These are phyloP conservation scores for Deuterostichococcus epilithicus DNA, from an alignment of 139 green algal genomes.

Conservation along the genomic window DNA sequence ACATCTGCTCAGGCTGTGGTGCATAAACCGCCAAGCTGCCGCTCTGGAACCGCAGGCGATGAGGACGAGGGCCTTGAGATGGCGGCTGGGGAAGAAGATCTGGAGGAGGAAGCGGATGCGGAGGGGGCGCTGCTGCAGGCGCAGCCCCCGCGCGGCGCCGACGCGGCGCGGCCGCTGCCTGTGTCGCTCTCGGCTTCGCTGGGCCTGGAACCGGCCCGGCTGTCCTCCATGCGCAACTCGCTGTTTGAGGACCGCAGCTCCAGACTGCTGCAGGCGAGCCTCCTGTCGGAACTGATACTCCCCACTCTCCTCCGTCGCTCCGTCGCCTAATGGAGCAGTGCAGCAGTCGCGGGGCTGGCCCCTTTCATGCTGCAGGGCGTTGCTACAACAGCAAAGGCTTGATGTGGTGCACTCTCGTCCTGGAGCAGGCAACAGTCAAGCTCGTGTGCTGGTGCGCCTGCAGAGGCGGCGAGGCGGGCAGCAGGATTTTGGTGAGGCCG, in stretches of 20 bases:
- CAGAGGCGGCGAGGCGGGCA: not conserved
- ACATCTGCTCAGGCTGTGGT: no score
- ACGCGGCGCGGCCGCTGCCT: slow-evolving; percentile 28
- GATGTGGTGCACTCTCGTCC: no score
- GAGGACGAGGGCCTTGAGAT: not conserved
- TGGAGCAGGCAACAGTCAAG: no score
- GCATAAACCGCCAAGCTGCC: no score
- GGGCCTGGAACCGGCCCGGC: slow-evolving; percentile 43
- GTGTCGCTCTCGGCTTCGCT: slow-evolving; percentile 55
- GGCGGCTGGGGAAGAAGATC: not conserved
- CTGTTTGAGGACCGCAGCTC: not conserved
- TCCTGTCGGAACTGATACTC: no score
- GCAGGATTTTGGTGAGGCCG: slow-evolving; percentile 3
- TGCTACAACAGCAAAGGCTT: no score
- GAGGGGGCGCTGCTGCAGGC: not conserved
- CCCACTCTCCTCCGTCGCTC: no score
- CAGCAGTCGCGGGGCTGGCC: no score
- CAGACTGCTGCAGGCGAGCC: not conserved
- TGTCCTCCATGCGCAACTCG: slow-evolving; percentile 11
- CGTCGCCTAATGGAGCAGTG: no score
- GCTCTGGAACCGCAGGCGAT: not conserved
- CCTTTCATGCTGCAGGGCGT: no score
- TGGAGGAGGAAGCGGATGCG: not conserved
- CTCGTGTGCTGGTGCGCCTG: not conserved
- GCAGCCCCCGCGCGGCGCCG: not conserved